phyloP scores from a whole-genome alignment of 2,329 filamentous ascomycete genomes.

The Fusarium anthophilum region DNA sequence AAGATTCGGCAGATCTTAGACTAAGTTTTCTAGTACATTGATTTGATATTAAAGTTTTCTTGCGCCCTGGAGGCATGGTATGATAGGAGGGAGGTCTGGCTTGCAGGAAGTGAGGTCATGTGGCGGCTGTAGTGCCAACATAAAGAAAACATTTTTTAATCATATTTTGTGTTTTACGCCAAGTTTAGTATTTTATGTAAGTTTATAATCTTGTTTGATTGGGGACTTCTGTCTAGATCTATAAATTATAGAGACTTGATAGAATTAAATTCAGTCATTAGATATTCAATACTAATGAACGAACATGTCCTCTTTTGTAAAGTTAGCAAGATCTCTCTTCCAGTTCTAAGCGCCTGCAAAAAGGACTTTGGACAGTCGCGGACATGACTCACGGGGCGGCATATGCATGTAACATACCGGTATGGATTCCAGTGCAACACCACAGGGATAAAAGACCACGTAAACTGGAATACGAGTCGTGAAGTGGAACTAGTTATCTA shows the following conservation, averaged over 20 bases:
- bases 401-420: not conserved
- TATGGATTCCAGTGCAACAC: not conserved
- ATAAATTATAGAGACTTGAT: accelerated
- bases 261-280: accelerated
- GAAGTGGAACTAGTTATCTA: not conserved
- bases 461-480: not conserved
- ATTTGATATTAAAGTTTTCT: not conserved
- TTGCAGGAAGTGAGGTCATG: not conserved
- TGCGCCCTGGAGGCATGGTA: not conserved
- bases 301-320: not conserved
- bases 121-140: not conserved
- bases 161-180: not conserved
- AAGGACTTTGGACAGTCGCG: no score
- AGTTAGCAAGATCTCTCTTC: no score
- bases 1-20: not conserved
- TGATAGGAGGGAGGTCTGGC: not conserved
- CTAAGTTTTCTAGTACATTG: not conserved
- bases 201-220: not conserved
- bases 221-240: accelerated
- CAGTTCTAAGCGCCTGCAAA: not conserved
- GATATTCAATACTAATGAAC: accelerated
- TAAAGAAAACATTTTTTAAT: not conserved
- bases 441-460: not conserved
- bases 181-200: not conserved
- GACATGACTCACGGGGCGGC: not conserved